phyloP scores from a whole-genome alignment of 2,329 filamentous ascomycete species.

The Neoscytalidium dimidiatum region DNA sequence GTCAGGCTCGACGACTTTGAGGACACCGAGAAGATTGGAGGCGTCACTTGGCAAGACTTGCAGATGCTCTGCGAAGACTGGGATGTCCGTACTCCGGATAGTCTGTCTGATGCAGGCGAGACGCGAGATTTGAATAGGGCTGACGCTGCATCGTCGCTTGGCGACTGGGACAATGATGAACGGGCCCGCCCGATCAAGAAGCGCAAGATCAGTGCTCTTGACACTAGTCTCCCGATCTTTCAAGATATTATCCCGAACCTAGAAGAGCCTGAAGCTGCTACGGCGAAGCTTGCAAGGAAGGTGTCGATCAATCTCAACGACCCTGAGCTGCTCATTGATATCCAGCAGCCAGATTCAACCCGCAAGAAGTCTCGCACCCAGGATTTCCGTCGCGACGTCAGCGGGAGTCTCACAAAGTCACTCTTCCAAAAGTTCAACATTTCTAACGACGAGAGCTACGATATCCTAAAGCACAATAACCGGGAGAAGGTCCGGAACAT shows the following conservation, averaged over 20 bases:
- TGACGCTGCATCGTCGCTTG: slow-evolving; percentile 20
- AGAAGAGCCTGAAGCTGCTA: slow-evolving; percentile 76
- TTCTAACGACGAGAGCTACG: slow-evolving; percentile 94
- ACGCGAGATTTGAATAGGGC: slow-evolving; percentile 34
- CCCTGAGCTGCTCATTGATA: slow-evolving; percentile 80
- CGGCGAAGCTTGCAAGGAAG: slow-evolving; percentile 71
- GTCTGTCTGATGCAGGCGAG: slow-evolving; percentile 30
- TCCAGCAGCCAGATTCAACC: slow-evolving; percentile 65
- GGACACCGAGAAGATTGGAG: slow-evolving; percentile 68
- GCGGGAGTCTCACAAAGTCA: slow-evolving; percentile 69
- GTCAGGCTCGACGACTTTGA: slow-evolving; percentile 54
- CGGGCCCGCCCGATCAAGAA: slow-evolving; percentile 60
- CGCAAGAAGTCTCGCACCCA: slow-evolving; percentile 59
- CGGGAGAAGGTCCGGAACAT: slow-evolving; percentile 87
- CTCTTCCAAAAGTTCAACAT: slow-evolving; percentile 87
- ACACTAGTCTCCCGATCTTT: slow-evolving; percentile 35
- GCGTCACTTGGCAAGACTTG: slow-evolving; percentile 77
- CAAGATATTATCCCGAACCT: slow-evolving; percentile 64
- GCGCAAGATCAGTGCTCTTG: slow-evolving; percentile 54
- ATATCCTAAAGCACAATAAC: slow-evolving; percentile 93
- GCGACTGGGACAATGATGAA: slow-evolving; percentile 37
- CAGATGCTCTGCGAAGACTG: slow-evolving; percentile 86
- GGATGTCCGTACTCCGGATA: slow-evolving; percentile 57
- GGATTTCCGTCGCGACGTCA: slow-evolving; percentile 67
- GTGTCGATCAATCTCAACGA: slow-evolving; percentile 87